Evolutionary conservation across 192 early-diverging fungal genomes (phyloP), one percentile per base, ranked within the genome.

Genomic region (Entophlyctis helioformis): DNA sequence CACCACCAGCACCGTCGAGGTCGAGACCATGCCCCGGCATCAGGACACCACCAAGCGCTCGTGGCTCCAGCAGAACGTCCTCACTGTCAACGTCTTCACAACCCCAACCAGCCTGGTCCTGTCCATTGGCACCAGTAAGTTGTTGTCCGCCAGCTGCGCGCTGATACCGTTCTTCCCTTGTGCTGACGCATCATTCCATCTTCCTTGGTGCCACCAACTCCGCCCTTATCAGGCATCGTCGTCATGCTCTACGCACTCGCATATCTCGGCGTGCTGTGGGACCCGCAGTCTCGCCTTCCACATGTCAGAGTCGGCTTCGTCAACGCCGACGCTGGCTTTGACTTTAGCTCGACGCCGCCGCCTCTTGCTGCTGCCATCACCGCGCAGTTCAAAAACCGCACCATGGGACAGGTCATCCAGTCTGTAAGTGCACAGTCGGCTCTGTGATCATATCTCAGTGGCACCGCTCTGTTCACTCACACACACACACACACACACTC

Each of bases 241-340:
- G 43, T 53, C 21, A 25, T 33, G 22, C 33, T 53, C 0, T 53
- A 53, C 26, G 42, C 21, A 8, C 36, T 45, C 18, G 11, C 12
- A 18, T 44, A 33, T 2, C 15, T 44, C 9, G 50, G 50, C 3
- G 18, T 20, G 12, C 6, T 31, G 1, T 36, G 31, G 51, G 8
- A 15, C 32, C 8, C 32, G 32, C 8, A 34, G 32, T 10, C 7
- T 10, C 8, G 8, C 32, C 7, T 10, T 34, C 7, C 15, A 7
- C 8, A 34, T 15, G 32, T 15, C 32, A 7, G 15, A 7, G 8
- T 34, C 7, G 32, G 8, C 32, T 7, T 10, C 32, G 15, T 7
- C 8, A 7, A 10, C 15, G 32, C 32, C 32, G 32, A 34, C 7
- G 8, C 15, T 7, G 8, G 15, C 7, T 34, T 15, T 34, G 32